phyloP scores from a whole-genome alignment of 164 flowering plant genomes.

The Magnolia changhungtana region DNA sequence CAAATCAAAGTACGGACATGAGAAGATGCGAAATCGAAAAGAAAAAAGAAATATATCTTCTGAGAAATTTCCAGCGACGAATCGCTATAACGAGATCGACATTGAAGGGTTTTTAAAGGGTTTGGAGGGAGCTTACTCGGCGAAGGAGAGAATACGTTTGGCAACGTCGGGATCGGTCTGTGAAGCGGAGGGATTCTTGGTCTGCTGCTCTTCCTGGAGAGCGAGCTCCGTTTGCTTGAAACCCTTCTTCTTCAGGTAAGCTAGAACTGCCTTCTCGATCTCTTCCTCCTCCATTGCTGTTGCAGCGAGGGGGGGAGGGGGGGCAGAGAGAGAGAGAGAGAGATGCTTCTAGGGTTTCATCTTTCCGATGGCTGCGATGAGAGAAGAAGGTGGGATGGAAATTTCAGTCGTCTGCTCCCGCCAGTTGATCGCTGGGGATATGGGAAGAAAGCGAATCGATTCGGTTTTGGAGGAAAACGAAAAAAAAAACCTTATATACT shows the following conservation, averaged over 20 bases:
- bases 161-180: slow-evolving; percentile 56
- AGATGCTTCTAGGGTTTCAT: no score
- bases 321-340: no score
- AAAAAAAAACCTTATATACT: no score
- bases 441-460: no score
- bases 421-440: no score
- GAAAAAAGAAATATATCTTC: not conserved
- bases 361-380: no score
- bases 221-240: slow-evolving; percentile 70
- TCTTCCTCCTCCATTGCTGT: slow-evolving; percentile 65
- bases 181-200: slow-evolving; percentile 31
- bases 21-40: not conserved
- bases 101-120: not conserved
- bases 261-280: slow-evolving; percentile 58
- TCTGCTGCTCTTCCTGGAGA: slow-evolving; percentile 55
- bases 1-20: not conserved
- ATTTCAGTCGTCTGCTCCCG: no score
- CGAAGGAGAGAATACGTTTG: slow-evolving; percentile 50
- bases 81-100: not conserved
- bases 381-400: no score
- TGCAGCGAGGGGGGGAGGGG: no score
- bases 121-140: slow-evolving; percentile 38
- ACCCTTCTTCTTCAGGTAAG: slow-evolving; percentile 91
- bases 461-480: no score
- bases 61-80: not conserved